Evolutionary conservation across 139 green algal genomes (phyloP), one percentile per base, ranked within the genome.

Genomic region (Picochlorum sp.): DNA sequence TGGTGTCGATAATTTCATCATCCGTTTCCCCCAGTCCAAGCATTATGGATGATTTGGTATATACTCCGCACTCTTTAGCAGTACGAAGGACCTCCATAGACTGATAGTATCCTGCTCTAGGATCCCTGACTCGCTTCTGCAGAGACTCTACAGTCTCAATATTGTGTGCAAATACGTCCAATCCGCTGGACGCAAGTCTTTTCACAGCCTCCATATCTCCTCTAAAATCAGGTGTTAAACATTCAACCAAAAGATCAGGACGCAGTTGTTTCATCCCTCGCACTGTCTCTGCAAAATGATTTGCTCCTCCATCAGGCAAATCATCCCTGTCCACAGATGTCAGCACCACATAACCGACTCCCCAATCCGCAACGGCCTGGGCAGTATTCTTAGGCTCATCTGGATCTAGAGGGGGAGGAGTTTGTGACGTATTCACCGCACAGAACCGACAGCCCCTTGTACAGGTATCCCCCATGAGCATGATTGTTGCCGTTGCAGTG

Each of bases 161-260:
- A 74, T 99, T 99, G 83, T 99, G 92, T 0, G 93, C 93, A 76
- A 92, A 97, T 30, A 99, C 93, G 62, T 99, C 92, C 50, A 99
- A 78, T 0, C 93, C 93, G 2, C 69, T 88, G 4, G 30, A 28
- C 3, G 86, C 88, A 35, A 96, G 68, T 33, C 72, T 54, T 20
- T 33, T 31, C 22, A 96, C 84, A 1, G 77, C 72, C 2, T 77
- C 78, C 49, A 88, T 39, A 63, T 96, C 82, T 3, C 91, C 91
- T 8, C 58, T 50, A 63, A 98, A 98, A 76, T 98, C 91, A 7
- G 87, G 81, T 5, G 82, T 89, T 5, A 97, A 72, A 72, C 86
- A 95, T 72, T 97, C 90, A 22, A 96, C 85, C 40, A 96, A 63
- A 5, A 96, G 82, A 39, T 77, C 69, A 5, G 81, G 82, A 65